These are phyloP conservation scores for Fagopyrum tataricum DNA, from an alignment of 148 eudicot species.

Conservation along the genomic window DNA sequence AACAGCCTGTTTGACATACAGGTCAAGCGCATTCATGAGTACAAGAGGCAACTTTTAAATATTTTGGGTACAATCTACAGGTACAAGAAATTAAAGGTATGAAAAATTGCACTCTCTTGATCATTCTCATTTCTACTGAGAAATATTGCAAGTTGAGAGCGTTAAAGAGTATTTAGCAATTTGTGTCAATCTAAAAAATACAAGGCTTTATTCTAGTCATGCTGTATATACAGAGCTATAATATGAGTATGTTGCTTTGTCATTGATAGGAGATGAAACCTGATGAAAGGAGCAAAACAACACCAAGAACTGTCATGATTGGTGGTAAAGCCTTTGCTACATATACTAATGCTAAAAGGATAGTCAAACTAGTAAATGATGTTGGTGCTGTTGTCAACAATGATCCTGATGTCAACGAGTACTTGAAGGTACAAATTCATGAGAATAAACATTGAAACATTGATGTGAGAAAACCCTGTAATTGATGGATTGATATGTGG, in stretches of 20 bases:
- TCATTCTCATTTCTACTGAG: background rate
- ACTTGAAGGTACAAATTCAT: conserved; percentile 76
- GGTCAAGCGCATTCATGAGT: conserved; percentile 96
- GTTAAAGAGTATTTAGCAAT: too few species aligned
- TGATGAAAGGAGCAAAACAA: conserved; percentile 64
- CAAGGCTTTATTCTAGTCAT: background rate
- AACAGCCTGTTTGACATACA: conserved; percentile 93
- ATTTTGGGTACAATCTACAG: conserved; percentile 81
- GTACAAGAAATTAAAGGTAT: conserved; percentile 94
- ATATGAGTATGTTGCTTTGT: background rate
- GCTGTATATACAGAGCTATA: background rate
- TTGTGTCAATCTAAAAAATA: too few species aligned
- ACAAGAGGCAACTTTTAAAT: conserved; percentile 91
- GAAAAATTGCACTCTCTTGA: conserved; percentile 8
- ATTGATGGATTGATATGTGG: too few species aligned
- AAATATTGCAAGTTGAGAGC: too few species aligned
- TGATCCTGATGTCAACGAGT: conserved; percentile 81
- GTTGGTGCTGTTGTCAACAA: conserved; percentile 89
- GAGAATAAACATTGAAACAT: too few species aligned
- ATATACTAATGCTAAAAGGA: conserved; percentile 91
- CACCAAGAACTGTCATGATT: conserved; percentile 87
- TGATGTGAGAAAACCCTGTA: too few species aligned
- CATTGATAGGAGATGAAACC: conserved; percentile 80
- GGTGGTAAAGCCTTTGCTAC: conserved; percentile 99
- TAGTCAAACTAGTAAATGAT: conserved; percentile 87